Evolutionary conservation across 1,139 yeast species (phyloP).

Genomic region (Nakaseomyces sp.): DNA sequence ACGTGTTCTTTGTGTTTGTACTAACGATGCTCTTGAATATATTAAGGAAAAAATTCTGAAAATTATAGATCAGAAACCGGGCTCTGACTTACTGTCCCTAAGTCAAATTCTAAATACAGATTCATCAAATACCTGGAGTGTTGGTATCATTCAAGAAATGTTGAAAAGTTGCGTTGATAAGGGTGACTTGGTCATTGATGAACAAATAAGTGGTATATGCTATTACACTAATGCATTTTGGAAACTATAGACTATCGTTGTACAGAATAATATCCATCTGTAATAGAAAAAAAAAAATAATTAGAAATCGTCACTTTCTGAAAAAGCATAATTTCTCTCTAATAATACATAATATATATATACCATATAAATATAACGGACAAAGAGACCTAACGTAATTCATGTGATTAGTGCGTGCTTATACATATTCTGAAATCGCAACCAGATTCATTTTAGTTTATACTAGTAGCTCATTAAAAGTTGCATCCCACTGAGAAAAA

Average conservation of each 20-base stretch:
- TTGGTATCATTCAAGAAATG: constrained; percentile 61
- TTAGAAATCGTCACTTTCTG: no score
- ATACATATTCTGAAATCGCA: neutral
- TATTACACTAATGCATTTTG: constrained; percentile 23
- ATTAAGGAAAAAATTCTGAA: constrained; percentile 29
- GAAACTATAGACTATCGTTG: constrained; percentile 7
- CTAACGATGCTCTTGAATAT: constrained; percentile 34
- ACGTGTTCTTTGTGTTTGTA: constrained; percentile 34
- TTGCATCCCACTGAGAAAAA: no score
- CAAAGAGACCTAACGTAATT: no score
- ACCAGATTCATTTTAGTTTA: neutral
- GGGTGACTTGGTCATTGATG: constrained; percentile 59
- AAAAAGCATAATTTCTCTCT: no score
- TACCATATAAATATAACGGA: no score
- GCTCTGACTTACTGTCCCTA: constrained; percentile 26
- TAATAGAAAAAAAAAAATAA: neutral
- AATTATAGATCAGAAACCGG: constrained; percentile 25
- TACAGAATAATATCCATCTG: no score
- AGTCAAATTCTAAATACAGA: constrained; percentile 21
- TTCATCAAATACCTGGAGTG: constrained; percentile 56
- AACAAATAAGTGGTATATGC: constrained; percentile 32
- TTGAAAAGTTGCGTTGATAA: constrained; percentile 48
- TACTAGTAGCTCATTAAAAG: no score
- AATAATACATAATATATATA: neutral
- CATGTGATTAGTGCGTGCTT: no score